Conservation (phyloP, 345 rosid species). For the Pugionium cornutum region DNA sequence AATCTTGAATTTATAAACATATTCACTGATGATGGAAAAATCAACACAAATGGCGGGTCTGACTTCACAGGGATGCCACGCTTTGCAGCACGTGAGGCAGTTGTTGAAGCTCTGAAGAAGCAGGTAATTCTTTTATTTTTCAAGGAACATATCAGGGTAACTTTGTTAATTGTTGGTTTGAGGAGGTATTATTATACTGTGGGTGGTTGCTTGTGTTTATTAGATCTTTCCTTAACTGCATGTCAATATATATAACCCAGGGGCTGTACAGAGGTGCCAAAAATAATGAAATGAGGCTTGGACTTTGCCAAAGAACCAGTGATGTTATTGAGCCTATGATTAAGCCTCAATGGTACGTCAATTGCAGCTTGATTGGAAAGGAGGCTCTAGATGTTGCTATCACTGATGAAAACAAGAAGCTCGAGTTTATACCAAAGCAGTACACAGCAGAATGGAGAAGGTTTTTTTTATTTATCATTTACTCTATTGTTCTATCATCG, state of each 20-base stretch:
- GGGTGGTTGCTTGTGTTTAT: slow-evolving; percentile 22
- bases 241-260: slow-evolving; percentile 42
- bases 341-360: slow-evolving; percentile 94
- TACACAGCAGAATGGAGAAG: slow-evolving; percentile 93
- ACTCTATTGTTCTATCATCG: slow-evolving; percentile 12
- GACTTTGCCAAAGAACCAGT: slow-evolving; percentile 73
- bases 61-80: slow-evolving; percentile 87
- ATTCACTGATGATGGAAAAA: slow-evolving; percentile 89
- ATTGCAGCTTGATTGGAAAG: slow-evolving; percentile 66
- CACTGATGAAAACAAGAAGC: slow-evolving; percentile 55
- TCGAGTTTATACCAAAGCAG: slow-evolving; percentile 86
- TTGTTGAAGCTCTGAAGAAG: slow-evolving; percentile 67
- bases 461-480: slow-evolving; percentile 43
- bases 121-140: slow-evolving; percentile 46
- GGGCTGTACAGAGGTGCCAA: slow-evolving; percentile 73
- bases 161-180: slow-evolving; percentile 18
- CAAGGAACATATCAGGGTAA: neutral
- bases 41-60: slow-evolving; percentile 78
- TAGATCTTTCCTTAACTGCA: neutral
- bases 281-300: slow-evolving; percentile 93
- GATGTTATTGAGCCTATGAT: slow-evolving; percentile 90
- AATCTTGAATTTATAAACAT: slow-evolving; percentile 75
- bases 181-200: slow-evolving; percentile 19
- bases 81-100: slow-evolving; percentile 81
- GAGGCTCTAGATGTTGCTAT: slow-evolving; percentile 78